Evolutionary conservation across 148 eudicot species (phyloP).

Genomic region (Chenopodium quinoa): DNA sequence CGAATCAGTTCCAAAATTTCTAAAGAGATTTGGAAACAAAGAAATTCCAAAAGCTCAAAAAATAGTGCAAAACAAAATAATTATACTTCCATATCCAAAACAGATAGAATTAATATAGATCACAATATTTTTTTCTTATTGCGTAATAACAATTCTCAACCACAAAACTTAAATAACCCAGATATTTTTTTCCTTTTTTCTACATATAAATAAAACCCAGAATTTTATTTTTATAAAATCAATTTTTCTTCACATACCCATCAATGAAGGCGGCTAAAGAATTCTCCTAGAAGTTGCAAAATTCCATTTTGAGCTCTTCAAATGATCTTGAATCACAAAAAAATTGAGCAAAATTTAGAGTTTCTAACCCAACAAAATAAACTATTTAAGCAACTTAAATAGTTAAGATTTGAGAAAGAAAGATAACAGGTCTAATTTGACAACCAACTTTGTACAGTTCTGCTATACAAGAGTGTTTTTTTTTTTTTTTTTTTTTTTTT

Average conservation of each 20-base stretch:
- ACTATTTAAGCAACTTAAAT: not conserved
- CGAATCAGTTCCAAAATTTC: not conserved
- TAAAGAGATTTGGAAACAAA: not conserved
- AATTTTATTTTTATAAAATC: not conserved
- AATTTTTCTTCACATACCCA: slow-evolving; percentile 17
- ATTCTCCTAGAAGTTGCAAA: not conserved
- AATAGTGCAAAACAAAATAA: not conserved
- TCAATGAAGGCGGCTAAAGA: not conserved
- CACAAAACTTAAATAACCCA: slow-evolving; percentile 25
- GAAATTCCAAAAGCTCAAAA: not conserved
- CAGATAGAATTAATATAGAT: slow-evolving; percentile 4
- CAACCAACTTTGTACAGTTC: slow-evolving; percentile 9
- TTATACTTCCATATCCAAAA: not conserved
- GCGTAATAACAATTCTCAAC: slow-evolving; percentile 8
- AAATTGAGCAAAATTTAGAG: not conserved
- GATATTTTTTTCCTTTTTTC: not conserved
- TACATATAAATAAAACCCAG: slow-evolving; percentile 13
- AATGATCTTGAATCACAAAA: too few relatives aligned
- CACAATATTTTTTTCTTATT: not conserved
- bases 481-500: too few relatives aligned
- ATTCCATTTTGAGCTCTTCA: not conserved
- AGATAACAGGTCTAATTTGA: slow-evolving; percentile 4
- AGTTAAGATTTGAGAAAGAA: not conserved
- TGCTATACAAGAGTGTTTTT: not conserved
- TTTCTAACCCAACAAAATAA: not conserved